Base-by-base conservation (phyloP, 805 yeast genomes). In the Martiniozyma abietophila region DNA sequence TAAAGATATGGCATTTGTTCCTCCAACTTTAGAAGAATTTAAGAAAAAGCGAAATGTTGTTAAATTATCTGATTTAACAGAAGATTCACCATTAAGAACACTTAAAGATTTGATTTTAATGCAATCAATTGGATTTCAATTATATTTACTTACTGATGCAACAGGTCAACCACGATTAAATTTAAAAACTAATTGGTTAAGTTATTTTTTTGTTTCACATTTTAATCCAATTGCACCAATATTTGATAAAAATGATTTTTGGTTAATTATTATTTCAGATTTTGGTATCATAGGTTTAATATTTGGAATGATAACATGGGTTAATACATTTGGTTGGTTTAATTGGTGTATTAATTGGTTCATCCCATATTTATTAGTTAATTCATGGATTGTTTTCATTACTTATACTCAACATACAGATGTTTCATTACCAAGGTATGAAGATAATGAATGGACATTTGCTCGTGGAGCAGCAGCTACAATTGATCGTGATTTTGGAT, bases 391-490 rank as follows among this genome's bases (percentile, higher is more conserved):
- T 49, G 80, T 74, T 24, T 69, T 74, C 47, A 70, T 74, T 42
- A 74, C 80, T 14, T 74, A 62, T 56, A 62, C 74, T 45, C 80
- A 74, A 57, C 80, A 74, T 54, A 68, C 79, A 14, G 78, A 72
- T 51, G 68, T 75, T 31, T 52, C 66, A 2, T 60, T 72, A 65
- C 77, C 80, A 25, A 80, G 74, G 50, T 74, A 74, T 53, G 68
- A 64, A 30, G 67, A 64, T 34, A 48, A 53, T 14, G 68, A 71
- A 55, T 74, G 80, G 80, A 73, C 67, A 38, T 74, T 74, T 45
- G 79, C 79, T 37, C 62, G 74, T 49, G 80, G 80, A 53, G 78
- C 80, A 6, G 79, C 79, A 41, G 71, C 78, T 28, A 74, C 80
- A 24, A 70, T 74, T 42, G 80, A 74, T 52, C 62, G 80, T 55